These are phyloP conservation scores for Yarrowia sp. DNA, from an alignment of 805 yeast species.

Conservation along the genomic window DNA sequence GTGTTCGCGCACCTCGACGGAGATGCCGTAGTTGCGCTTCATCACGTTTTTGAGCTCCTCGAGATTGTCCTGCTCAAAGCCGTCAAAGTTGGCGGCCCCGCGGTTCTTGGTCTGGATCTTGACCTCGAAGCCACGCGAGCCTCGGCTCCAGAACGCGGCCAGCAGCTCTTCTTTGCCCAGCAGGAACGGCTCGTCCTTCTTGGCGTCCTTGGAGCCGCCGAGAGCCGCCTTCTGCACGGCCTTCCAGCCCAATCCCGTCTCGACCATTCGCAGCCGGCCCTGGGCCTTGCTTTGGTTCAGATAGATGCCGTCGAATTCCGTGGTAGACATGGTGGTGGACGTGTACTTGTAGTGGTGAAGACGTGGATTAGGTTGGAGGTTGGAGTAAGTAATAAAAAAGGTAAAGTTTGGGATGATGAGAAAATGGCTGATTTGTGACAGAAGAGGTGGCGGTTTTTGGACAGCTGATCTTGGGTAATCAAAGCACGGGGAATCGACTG, in stretches of 20 bases:
- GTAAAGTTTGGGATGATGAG: too few relatives aligned
- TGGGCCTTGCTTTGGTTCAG: constrained; percentile 81
- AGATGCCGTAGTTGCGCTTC: constrained; percentile 73
- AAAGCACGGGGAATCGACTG: too few relatives aligned
- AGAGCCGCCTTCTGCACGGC: constrained; percentile 55
- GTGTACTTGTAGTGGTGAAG: neutral
- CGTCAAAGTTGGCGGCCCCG: constrained; percentile 88
- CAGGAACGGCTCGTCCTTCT: constrained; percentile 74
- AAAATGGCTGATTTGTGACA: too few relatives aligned
- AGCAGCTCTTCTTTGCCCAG: constrained; percentile 86
- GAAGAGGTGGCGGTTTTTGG: too few relatives aligned
- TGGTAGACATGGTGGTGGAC: constrained; percentile 41
- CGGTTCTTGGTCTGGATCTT: constrained; percentile 86
- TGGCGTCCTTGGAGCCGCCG: constrained; percentile 55
- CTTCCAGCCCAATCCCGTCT: constrained; percentile 98
- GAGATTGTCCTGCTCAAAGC: constrained; percentile 84
- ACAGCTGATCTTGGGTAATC: too few relatives aligned
- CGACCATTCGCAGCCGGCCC: constrained; percentile 94
- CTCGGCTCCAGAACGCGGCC: constrained; percentile 88
- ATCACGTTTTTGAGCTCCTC: constrained; percentile 81
- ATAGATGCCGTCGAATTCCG: constrained; percentile 88
- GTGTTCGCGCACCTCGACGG: constrained; percentile 85
- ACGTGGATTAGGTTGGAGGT: neutral
- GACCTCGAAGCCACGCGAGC: constrained; percentile 88
- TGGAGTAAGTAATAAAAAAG: too few relatives aligned